Base-by-base conservation (phyloP, 2,329 filamentous ascomycete species). In the Phialemoniopsis sp. region DNA sequence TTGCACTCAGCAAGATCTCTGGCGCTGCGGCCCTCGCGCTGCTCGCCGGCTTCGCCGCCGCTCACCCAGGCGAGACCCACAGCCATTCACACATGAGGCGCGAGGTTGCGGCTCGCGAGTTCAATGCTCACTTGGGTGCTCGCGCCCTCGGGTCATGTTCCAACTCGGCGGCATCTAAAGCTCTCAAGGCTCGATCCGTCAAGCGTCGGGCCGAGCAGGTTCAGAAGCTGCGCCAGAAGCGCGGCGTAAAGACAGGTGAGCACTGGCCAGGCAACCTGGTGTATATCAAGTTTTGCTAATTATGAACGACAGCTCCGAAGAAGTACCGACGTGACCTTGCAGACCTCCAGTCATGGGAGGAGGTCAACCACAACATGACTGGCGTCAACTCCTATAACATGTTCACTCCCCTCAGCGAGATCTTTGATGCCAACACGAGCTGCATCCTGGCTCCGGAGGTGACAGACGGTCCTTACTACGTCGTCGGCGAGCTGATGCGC, bases 381-480 rank as follows among this genome's bases (percentile, higher is more conserved):
- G 56, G 51, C 1, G 33, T 51, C 9, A 36, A 60, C 14, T 46
- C 57, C 37, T 53, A 56, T 37, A 56, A 50, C 18, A 55, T 53
- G 17, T 54, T 60, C 13, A 57, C 57, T 2, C 54, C 55, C 5
- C 50, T 42, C 38, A 43, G 44, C 8, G 54, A 55, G 13, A 51
- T 68, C 39, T 68, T 68, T 37, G 56, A 54, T 7, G 59, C 63
- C 26, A 67, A 70, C 49, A 67, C 62, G 9, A 64, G 59, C 48
- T 68, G 64, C 41, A 60, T 67, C 30, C 47, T 70, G 37, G 55
- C 64, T 0, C 67, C 67, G 0, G 65, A 66, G 28, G 53, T 64
- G 42, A 64, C 63, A 9, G 62, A 64, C 34, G 66, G 67, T 1
- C 67, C 66, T 0, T 70, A 69, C 53, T 69, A 66, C 44, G 64